These are phyloP conservation scores for Grosmannia penicillata DNA, from an alignment of 2,329 filamentous ascomycete species.

Conservation along the genomic window DNA sequence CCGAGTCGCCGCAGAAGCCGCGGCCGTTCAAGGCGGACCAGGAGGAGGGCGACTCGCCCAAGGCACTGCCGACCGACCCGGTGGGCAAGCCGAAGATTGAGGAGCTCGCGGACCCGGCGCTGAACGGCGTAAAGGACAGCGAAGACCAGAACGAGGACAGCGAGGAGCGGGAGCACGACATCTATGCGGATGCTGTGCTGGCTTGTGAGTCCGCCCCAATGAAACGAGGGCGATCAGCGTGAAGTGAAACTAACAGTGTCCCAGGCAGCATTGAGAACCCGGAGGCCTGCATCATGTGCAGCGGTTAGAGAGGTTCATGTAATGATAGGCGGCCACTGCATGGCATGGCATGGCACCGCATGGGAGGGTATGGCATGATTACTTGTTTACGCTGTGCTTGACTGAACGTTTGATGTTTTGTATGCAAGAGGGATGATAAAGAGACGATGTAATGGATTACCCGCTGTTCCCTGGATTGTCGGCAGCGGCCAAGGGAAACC, in stretches of 20 bases:
- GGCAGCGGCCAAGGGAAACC: too few relatives aligned
- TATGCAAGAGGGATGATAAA: too few relatives aligned
- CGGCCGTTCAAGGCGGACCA: slow-evolving; percentile 63
- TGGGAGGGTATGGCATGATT: too few relatives aligned
- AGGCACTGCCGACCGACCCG: slow-evolving; percentile 61
- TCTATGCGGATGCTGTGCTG: slow-evolving; percentile 86
- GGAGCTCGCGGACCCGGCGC: slow-evolving; percentile 42
- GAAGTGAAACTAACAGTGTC: slow-evolving; percentile 16
- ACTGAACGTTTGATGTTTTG: background rate
- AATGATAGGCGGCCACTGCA: background rate
- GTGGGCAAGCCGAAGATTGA: slow-evolving; percentile 44
- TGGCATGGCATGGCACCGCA: too few relatives aligned
- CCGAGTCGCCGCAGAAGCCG: slow-evolving; percentile 41
- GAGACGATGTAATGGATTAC: background rate
- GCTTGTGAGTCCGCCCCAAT: slow-evolving; percentile 73
- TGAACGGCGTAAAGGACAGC: slow-evolving; percentile 34
- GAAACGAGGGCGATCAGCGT: too few relatives aligned
- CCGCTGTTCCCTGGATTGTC: background rate
- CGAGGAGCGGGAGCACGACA: slow-evolving; percentile 70
- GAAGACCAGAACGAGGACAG: slow-evolving; percentile 62
- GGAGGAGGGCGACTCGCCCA: slow-evolving; percentile 65
- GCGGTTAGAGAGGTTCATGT: slow-evolving; percentile 44
- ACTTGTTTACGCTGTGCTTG: too few relatives aligned
- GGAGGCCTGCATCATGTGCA: slow-evolving; percentile 94
- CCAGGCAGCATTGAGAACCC: slow-evolving; percentile 89